A percentile compares a stretch with the other conserved stretches of the same genome.
phyloP scores from a whole-genome alignment of 73 alveolate genomes.

The Symbiodinium natans region DNA sequence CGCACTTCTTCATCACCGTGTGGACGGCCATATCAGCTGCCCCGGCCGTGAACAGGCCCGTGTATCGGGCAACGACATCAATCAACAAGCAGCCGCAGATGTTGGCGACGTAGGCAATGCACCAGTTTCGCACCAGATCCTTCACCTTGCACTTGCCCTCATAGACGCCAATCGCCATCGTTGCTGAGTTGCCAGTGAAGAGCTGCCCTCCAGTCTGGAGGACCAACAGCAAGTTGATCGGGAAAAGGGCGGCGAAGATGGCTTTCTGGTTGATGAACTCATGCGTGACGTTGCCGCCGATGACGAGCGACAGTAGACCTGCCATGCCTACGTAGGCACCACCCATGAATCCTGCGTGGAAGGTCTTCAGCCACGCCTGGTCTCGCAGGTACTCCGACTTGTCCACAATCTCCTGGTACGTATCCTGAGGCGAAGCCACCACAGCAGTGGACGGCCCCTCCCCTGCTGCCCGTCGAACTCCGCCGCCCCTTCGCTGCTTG shows the following conservation, averaged over 20 bases:
- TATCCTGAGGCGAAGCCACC: constrained; percentile 62
- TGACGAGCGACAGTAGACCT: constrained; percentile 49
- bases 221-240: constrained; percentile 82
- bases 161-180: constrained; percentile 67
- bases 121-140: constrained; percentile 66
- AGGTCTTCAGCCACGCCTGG: constrained; percentile 50
- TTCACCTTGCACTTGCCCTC: constrained; percentile 28
- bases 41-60: neutral
- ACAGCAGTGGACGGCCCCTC: constrained; percentile 63
- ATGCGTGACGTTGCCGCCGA: constrained; percentile 75
- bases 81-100: constrained; percentile 78
- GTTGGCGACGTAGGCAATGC: constrained; percentile 57
- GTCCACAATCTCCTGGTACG: constrained; percentile 45
- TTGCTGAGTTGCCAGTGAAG: constrained; percentile 39
- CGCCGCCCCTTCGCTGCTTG: constrained; percentile 14
- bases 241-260: constrained; percentile 72
- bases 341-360: constrained; percentile 53
- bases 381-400: constrained; percentile 23
- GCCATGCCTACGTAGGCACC: constrained; percentile 93
- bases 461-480: constrained; percentile 77
- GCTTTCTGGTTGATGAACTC: constrained; percentile 82
- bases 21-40: constrained; percentile 71
- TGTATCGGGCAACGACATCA: neutral
- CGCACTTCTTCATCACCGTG: constrained; percentile 88
- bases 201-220: constrained; percentile 65